Evolutionary conservation across 805 yeast genomes (phyloP), one percentile per base, ranked within the genome.

Genomic region (Ogataea nakhonphanomensis): DNA sequence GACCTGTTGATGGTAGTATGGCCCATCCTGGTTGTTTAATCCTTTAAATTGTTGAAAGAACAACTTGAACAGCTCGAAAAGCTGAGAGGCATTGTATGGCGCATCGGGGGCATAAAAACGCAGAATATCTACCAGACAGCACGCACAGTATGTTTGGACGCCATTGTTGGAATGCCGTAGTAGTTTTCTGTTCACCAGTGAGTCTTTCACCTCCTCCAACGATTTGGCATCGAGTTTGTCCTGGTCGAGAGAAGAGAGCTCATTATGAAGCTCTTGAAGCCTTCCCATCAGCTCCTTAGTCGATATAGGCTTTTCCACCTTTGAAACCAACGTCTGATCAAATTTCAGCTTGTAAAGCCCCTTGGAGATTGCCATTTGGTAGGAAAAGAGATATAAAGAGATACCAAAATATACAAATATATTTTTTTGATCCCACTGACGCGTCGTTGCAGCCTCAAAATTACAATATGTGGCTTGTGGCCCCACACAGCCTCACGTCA

Each of bases 81-180:
- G 66, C 49, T 83, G 81, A 1, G 65, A 47, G 17, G 79, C 78
- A 2, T 84, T 77, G 60, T 74, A 89, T 4, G 97, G 96, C 6
- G 96, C 95, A 57, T 89, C 86, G 0, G 96, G 96, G 0, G 95
- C 96, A 53, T 73, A 82, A 11, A 90, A 59, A 43, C 95, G 69
- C 30, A 89, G 61, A 8, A 90, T 67, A 57, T 89, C 95, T 5
- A 88, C 71, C 7, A 88, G 47, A 47, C 93, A 80, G 54, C 95
- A 82, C 7, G 93, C 79, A 1, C 74, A 74, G 43, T 69, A 76
- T 0, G 90, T 78, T 48, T 79, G 83, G 7, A 89, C 78, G 5
- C 91, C 93, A 3, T 58, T 43, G 54, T 86, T 87, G 35, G 76
- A 70, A 53, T 81, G 82, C 25, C 64, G 67, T 2, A 84, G 44